These are phyloP conservation scores for Hypoxylon rickii DNA, from an alignment of 495 filamentous ascomycete species.

Conservation along the genomic window DNA sequence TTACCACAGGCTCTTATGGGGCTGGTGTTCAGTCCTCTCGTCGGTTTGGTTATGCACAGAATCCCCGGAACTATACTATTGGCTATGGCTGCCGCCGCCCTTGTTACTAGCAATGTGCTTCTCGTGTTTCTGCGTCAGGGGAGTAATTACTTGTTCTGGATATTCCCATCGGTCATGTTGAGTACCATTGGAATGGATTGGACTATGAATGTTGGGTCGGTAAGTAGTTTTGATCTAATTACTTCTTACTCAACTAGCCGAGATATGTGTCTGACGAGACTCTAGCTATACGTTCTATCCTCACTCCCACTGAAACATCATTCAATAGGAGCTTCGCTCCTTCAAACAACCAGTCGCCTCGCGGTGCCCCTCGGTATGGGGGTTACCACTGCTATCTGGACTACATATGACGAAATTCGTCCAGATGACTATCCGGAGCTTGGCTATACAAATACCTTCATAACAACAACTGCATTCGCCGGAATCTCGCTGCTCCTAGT, in stretches of 20 bases:
- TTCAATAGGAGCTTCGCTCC: constrained; percentile 42
- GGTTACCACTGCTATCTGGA: constrained; percentile 43
- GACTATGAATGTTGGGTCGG: constrained; percentile 46
- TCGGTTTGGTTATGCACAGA: constrained; percentile 40
- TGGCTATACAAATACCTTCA: constrained; percentile 43
- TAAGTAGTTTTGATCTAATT: constrained; percentile 20
- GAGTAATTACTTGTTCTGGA: constrained; percentile 41
- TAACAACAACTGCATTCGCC: constrained; percentile 39
- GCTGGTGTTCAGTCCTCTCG: constrained; percentile 43
- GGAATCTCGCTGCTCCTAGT: constrained; percentile 35
- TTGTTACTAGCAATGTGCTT: constrained; percentile 40
- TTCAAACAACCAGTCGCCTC: constrained; percentile 43
- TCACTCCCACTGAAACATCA: constrained; percentile 39
- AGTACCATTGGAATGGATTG: constrained; percentile 47
- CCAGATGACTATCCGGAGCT: constrained; percentile 25
- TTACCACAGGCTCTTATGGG: constrained; percentile 43
- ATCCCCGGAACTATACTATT: constrained; percentile 38
- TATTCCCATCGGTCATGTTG: constrained; percentile 42
- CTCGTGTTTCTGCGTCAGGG: constrained; percentile 40
- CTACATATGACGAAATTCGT: constrained; percentile 28
- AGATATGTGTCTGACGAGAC: constrained; percentile 12
- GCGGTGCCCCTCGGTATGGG: constrained; percentile 44
- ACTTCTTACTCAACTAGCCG: not conserved
- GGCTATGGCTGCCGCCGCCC: constrained; percentile 31
- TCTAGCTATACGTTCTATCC: constrained; percentile 35